Percentiles rank a stretch among this genome's conserved stretches.
These are phyloP conservation scores for Raphanus hybrid DNA, from an alignment of 441 rosid species.

Conservation along the genomic window DNA sequence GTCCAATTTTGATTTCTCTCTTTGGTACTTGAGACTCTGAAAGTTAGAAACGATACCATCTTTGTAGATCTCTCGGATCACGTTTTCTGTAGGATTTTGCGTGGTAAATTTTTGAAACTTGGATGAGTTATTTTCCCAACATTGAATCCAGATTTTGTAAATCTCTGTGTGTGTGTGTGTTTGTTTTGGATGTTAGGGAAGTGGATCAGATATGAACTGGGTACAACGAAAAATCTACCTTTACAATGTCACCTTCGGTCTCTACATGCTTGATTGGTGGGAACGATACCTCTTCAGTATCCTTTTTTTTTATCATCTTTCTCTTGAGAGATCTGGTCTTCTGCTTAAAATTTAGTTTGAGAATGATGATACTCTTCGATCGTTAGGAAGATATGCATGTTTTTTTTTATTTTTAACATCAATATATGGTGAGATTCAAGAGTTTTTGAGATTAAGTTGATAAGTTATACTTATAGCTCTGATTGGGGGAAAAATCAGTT, in stretches of 20 bases:
- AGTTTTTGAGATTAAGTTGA: too few relatives aligned
- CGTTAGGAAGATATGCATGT: constrained; percentile 2
- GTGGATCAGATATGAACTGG: constrained; percentile 60
- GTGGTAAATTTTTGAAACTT: constrained; percentile 19
- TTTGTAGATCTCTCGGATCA: constrained; percentile 24
- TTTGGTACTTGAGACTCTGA: constrained; percentile 6
- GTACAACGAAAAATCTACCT: constrained; percentile 86
- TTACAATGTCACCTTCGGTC: constrained; percentile 97
- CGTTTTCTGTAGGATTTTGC: neutral
- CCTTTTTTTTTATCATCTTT: constrained; percentile 43
- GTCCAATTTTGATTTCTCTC: constrained; percentile 23
- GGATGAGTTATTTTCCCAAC: neutral
- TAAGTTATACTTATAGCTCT: too few relatives aligned
- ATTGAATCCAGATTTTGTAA: constrained; percentile 18
- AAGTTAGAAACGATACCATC: neutral
- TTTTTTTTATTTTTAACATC: neutral
- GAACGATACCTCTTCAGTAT: constrained; percentile 98
- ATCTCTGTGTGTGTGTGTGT: neutral
- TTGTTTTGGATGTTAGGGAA: constrained; percentile 24
- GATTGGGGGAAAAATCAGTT: too few relatives aligned
- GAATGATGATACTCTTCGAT: neutral
- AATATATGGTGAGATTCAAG: too few relatives aligned
- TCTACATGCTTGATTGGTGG: constrained; percentile 99
- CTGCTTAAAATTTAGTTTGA: constrained; percentile 14
- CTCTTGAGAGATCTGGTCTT: constrained; percentile 21